phyloP scores from a whole-genome alignment of 176 grass and related monocot species.

The Rhipidocladum racemiflorum region DNA sequence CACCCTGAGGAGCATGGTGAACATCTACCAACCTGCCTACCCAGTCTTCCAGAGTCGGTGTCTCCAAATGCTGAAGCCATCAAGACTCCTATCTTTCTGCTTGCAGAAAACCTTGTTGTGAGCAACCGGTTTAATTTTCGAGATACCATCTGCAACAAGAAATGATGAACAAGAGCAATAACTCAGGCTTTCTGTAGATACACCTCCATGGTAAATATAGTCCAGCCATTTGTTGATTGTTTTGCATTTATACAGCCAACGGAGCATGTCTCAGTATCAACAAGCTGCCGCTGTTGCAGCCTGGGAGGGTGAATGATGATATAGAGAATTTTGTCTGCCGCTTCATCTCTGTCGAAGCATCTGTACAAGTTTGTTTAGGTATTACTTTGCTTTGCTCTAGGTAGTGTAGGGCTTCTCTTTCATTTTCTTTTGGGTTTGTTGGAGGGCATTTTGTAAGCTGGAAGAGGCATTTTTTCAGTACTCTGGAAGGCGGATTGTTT shows the following conservation, averaged over 20 bases:
- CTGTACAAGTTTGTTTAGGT: slow-evolving; percentile 47
- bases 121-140: slow-evolving; percentile 64
- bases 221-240: slow-evolving; percentile 77
- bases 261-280: slow-evolving; percentile 16
- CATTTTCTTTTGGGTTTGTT: slow-evolving; percentile 7
- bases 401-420: slow-evolving; percentile 37
- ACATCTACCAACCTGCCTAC: slow-evolving; percentile 75
- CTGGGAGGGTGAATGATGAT: slow-evolving; percentile 10
- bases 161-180: slow-evolving; percentile 43
- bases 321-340: slow-evolving; percentile 30
- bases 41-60: slow-evolving; percentile 66
- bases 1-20: slow-evolving; percentile 27
- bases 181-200: slow-evolving; percentile 81
- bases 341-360: slow-evolving; percentile 34
- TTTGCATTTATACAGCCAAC: slow-evolving; percentile 58
- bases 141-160: slow-evolving; percentile 35
- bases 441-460: slow-evolving; percentile 39
- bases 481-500: slow-evolving; percentile 52
- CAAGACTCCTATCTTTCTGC: slow-evolving; percentile 53
- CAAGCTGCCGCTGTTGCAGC: background rate
- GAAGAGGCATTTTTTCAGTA: slow-evolving; percentile 56
- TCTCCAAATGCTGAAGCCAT: slow-evolving; percentile 63
- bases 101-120: slow-evolving; percentile 75
- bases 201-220: slow-evolving; percentile 88
- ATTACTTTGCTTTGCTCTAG: slow-evolving; percentile 39